These are phyloP conservation scores for Myriosclerotinia scirpicola DNA, from an alignment of 2,329 filamentous ascomycete genomes.

Conservation along the genomic window DNA sequence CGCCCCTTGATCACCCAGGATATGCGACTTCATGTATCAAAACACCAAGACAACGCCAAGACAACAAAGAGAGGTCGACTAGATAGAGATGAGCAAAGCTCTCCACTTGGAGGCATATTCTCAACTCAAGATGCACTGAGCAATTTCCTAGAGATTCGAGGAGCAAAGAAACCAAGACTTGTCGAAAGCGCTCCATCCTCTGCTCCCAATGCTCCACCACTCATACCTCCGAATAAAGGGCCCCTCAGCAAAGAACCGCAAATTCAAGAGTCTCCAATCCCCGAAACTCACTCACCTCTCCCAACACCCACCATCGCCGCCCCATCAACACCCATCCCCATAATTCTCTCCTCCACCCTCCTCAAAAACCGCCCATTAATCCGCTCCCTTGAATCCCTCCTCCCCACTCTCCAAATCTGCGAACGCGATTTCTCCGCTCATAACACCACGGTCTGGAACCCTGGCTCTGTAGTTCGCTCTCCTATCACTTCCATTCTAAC, in stretches of 20 bases:
- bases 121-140: conserved; percentile 47
- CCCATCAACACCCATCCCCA: conserved; percentile 39
- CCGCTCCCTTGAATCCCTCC: conserved; percentile 50
- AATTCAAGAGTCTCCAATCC: conserved; percentile 26
- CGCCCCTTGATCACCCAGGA: not conserved
- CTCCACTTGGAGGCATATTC: conserved; percentile 37
- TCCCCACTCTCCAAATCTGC: conserved; percentile 53
- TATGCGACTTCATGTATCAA: not conserved
- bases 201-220: conserved; percentile 1
- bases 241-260: not conserved
- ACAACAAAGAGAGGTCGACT: conserved; percentile 31
- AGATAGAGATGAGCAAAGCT: conserved; percentile 20
- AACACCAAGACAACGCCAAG: conserved; percentile 12
- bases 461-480: conserved; percentile 40
- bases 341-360: conserved; percentile 55
- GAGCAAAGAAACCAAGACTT: conserved; percentile 39
- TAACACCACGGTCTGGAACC: conserved; percentile 42
- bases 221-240: not conserved
- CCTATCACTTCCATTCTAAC: conserved; percentile 45
- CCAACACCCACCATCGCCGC: conserved; percentile 29
- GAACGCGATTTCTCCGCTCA: conserved; percentile 58
- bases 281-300: conserved; percentile 14
- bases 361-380: conserved; percentile 49
- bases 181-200: conserved; percentile 38
- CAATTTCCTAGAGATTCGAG: conserved; percentile 52